Conservation (phyloP, 1,284 basidiomycete genomes). For the Cutaneotrichosporon daszewskae region DNA sequence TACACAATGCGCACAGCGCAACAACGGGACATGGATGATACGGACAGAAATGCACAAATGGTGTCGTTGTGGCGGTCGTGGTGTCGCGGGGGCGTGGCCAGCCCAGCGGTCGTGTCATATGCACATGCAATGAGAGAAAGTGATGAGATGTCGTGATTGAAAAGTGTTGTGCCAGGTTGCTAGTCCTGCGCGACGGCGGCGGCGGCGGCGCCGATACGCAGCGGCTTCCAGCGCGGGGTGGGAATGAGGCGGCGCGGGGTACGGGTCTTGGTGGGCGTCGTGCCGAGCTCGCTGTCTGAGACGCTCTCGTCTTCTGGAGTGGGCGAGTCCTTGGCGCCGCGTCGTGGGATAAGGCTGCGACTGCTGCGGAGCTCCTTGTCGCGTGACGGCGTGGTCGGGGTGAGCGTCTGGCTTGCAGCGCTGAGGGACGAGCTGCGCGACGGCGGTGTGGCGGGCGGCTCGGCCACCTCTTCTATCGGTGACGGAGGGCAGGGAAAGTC, state of each 20-base stretch:
- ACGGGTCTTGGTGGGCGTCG: background rate
- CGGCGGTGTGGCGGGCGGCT: conserved; percentile 2
- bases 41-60: conserved; percentile 1
- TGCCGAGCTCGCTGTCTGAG: background rate
- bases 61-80: background rate
- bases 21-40: no score
- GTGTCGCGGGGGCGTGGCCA: background rate
- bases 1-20: no score
- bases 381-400: background rate
- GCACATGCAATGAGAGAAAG: no score
- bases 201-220: background rate
- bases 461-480: conserved; percentile 9
- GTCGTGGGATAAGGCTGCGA: conserved; percentile 11
- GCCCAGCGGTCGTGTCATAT: no score
- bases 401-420: no score
- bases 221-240: conserved; percentile 6
- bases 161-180: background rate
- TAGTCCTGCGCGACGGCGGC: no score
- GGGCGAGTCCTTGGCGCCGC: background rate
- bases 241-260: conserved; percentile 1
- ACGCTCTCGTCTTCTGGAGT: background rate
- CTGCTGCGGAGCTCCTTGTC: background rate
- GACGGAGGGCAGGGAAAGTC: background rate
- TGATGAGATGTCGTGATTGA: background rate
- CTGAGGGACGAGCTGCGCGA: background rate